Conservation (phyloP, 495 filamentous ascomycete species). For the Opeltia flavorubescens region DNA sequence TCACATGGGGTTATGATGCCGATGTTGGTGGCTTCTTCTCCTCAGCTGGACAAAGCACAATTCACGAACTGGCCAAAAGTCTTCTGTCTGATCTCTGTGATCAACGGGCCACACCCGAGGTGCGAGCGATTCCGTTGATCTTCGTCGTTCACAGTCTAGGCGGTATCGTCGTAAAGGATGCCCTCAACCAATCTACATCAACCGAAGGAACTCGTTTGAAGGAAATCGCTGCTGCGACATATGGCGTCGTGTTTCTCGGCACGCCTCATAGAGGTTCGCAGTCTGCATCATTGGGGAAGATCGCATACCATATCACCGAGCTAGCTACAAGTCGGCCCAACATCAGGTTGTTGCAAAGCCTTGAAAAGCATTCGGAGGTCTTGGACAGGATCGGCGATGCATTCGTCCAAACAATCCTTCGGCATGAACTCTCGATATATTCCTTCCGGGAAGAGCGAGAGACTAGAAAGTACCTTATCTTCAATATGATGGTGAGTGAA, state of each 20-base stretch:
- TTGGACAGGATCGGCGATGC: constrained; percentile 23
- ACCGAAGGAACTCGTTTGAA: constrained; percentile 11
- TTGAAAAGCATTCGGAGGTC: constrained; percentile 63
- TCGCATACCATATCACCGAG: constrained; percentile 58
- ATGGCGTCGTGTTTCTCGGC: constrained; percentile 69
- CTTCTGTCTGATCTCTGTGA: constrained; percentile 46
- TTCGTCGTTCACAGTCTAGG: constrained; percentile 40
- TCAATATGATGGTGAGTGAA: constrained; percentile 37
- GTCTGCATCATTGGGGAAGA: constrained; percentile 55
- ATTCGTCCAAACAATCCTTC: constrained; percentile 14
- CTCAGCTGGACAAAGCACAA: constrained; percentile 49
- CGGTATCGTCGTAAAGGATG: constrained; percentile 33
- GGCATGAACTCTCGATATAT: constrained; percentile 55
- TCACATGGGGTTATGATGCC: constrained; percentile 78
- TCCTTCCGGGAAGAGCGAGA: constrained; percentile 45
- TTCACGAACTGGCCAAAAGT: constrained; percentile 69
- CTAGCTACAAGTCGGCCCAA: constrained; percentile 30
- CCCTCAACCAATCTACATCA: constrained; percentile 12
- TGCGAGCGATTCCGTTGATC: constrained; percentile 19
- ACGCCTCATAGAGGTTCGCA: constrained; percentile 73
- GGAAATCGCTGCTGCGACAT: constrained; percentile 35
- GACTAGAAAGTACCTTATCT: constrained; percentile 8
- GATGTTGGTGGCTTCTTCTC: constrained; percentile 50
- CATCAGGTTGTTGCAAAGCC: constrained; percentile 45
- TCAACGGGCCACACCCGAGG: constrained; percentile 23